Conservation (phyloP, 2,329 filamentous ascomycete genomes). For the Lecanosticta acicola region DNA sequence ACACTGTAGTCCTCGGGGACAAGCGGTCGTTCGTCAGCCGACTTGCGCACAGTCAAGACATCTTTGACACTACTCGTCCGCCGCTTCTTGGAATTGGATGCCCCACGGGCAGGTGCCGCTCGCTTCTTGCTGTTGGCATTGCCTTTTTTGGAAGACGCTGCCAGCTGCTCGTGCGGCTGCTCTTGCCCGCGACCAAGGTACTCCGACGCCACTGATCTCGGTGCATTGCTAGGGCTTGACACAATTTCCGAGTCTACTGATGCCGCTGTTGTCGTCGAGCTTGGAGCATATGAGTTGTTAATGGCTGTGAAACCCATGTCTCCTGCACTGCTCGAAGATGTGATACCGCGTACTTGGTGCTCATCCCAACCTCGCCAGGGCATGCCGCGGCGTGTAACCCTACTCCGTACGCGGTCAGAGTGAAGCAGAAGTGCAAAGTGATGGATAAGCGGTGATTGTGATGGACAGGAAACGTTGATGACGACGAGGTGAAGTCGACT, state of each 20-base stretch:
- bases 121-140: slow-evolving; percentile 17
- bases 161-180: neutral
- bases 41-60: neutral
- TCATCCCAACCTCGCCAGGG: slow-evolving; percentile 5
- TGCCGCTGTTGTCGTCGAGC: too few relatives aligned
- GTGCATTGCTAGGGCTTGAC: neutral
- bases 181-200: slow-evolving; percentile 14
- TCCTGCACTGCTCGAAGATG: neutral
- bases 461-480: neutral
- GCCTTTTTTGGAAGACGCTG: slow-evolving; percentile 3
- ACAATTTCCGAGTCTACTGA: neutral
- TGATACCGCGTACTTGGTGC: slow-evolving; percentile 1
- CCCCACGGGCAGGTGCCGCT: slow-evolving; percentile 1
- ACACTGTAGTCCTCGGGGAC: too few relatives aligned
- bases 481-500: slow-evolving; percentile 1
- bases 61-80: slow-evolving; percentile 13
- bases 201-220: slow-evolving; percentile 7
- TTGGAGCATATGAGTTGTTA: slow-evolving; percentile 9
- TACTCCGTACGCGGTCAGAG: too few relatives aligned
- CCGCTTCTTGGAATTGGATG: slow-evolving; percentile 10
- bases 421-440: neutral
- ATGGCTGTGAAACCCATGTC: slow-evolving; percentile 20
- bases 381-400: neutral
- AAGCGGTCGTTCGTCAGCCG: neutral
- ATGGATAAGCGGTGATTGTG: neutral